phyloP scores from a whole-genome alignment of 306 rosid species.

The Inga laurina region DNA sequence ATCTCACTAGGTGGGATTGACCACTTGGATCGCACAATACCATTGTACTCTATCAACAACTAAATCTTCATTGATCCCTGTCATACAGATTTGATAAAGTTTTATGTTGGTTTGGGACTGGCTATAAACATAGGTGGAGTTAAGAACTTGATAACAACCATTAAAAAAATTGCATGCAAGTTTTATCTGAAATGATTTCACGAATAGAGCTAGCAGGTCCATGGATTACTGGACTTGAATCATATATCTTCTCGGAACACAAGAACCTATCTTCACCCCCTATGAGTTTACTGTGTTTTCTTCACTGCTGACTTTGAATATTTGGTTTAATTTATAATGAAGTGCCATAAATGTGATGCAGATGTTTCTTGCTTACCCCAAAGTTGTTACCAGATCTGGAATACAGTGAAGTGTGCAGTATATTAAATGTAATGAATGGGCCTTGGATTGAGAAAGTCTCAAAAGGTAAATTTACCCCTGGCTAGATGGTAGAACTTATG shows the following conservation, averaged over 20 bases:
- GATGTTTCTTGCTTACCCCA: constrained; percentile 95
- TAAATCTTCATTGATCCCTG: too few species aligned
- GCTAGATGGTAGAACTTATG: not conserved
- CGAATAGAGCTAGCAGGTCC: not conserved
- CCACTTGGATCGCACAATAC: too few species aligned
- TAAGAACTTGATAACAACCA: not conserved
- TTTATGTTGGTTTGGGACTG: too few species aligned
- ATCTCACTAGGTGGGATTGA: too few species aligned
- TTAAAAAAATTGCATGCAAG: not conserved
- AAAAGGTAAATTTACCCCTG: constrained; percentile 46
- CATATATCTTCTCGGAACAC: not conserved
- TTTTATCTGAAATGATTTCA: not conserved
- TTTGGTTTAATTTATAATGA: constrained; percentile 12
- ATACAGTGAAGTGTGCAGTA: constrained; percentile 88
- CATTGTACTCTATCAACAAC: too few species aligned
- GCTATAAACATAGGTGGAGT: too few species aligned
- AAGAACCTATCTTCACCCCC: not conserved
- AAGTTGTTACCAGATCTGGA: constrained; percentile 86
- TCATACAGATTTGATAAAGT: too few species aligned
- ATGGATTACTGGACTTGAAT: constrained; percentile 5
- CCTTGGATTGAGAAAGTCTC: constrained; percentile 80
- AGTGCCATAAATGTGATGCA: constrained; percentile 38
- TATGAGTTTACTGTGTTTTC: constrained; percentile 2
- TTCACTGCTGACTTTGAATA: not conserved
- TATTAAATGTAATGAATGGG: constrained; percentile 87